phyloP scores from a whole-genome alignment of 2,329 filamentous ascomycete species.

The Botrytis galanthina region DNA sequence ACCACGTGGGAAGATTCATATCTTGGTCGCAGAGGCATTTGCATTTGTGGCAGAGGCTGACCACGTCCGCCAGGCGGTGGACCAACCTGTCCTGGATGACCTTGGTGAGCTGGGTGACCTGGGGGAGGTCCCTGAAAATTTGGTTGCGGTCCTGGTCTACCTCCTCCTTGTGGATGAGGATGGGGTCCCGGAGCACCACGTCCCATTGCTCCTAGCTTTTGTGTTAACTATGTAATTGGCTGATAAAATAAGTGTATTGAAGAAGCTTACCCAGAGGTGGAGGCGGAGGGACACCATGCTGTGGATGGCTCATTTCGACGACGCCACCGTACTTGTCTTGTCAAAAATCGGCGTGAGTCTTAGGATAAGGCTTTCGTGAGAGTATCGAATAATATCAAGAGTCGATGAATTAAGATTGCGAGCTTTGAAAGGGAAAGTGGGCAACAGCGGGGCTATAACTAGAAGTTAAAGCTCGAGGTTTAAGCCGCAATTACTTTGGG shows the following conservation, averaged over 20 bases:
- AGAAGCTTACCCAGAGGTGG: slow-evolving; percentile 9
- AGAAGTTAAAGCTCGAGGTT: neutral
- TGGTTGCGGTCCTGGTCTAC: neutral
- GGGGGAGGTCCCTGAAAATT: neutral
- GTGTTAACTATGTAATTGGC: neutral
- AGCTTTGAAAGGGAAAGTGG: neutral
- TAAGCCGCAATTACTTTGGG: neutral
- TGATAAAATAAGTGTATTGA: too few species aligned
- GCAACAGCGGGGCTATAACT: slow-evolving; percentile 11
- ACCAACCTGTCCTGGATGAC: neutral
- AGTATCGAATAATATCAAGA: neutral
- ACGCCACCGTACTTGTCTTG: neutral
- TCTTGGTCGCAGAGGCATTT: slow-evolving; percentile 14
- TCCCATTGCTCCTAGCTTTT: neutral
- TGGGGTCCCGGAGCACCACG: neutral
- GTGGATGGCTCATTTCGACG: slow-evolving; percentile 5
- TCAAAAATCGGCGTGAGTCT: neutral
- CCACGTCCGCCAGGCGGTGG: neutral
- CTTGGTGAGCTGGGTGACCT: neutral
- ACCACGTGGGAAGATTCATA: slow-evolving; percentile 10
- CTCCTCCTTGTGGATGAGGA: neutral
- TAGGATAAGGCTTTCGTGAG: neutral
- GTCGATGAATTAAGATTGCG: neutral
- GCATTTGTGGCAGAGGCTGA: slow-evolving; percentile 12
- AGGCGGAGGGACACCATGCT: neutral